Percentiles rank a stretch among this genome's conserved stretches.
These are phyloP conservation scores for Schizonepeta tenuifolia DNA, from an alignment of 257 asterid species.

Conservation along the genomic window DNA sequence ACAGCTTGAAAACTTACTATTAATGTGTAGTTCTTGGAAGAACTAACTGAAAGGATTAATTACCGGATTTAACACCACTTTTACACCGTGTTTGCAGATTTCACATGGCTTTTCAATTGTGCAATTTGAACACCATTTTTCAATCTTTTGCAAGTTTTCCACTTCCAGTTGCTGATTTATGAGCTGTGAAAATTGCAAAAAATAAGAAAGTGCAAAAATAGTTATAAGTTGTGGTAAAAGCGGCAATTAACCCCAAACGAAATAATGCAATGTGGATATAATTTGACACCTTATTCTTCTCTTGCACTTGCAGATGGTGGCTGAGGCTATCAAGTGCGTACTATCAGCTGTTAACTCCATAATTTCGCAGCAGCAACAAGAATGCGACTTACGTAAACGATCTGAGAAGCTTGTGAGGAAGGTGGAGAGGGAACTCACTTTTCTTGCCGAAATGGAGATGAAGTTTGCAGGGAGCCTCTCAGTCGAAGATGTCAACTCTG, in stretches of 20 bases:
- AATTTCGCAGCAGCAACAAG: slow-evolving; percentile 72
- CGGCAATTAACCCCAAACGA: not conserved
- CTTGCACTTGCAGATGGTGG: slow-evolving; percentile 66
- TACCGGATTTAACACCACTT: too few species aligned
- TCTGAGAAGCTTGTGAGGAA: slow-evolving; percentile 65
- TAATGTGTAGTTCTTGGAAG: not conserved
- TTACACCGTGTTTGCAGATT: too few species aligned
- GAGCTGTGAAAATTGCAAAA: too few species aligned
- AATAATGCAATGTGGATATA: not conserved
- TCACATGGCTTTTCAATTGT: too few species aligned
- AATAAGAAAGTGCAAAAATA: too few species aligned
- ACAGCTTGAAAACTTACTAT: not conserved
- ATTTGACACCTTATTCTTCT: not conserved
- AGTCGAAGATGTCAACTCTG: slow-evolving; percentile 44
- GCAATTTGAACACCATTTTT: too few species aligned
- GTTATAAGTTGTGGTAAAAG: too few species aligned
- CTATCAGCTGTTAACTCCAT: slow-evolving; percentile 59
- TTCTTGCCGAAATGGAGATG: slow-evolving; percentile 64
- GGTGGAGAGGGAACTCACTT: slow-evolving; percentile 51
- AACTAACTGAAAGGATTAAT: not conserved
- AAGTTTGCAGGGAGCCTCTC: slow-evolving; percentile 48
- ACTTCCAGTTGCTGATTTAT: too few species aligned
- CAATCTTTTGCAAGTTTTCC: too few species aligned
- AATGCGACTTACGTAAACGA: slow-evolving; percentile 49
- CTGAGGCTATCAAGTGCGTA: slow-evolving; percentile 68